Evolutionary conservation across 192 early-diverging fungal species (phyloP), one percentile per base, ranked within the genome.

Genomic region (Phlyctochytrium arcticum): DNA sequence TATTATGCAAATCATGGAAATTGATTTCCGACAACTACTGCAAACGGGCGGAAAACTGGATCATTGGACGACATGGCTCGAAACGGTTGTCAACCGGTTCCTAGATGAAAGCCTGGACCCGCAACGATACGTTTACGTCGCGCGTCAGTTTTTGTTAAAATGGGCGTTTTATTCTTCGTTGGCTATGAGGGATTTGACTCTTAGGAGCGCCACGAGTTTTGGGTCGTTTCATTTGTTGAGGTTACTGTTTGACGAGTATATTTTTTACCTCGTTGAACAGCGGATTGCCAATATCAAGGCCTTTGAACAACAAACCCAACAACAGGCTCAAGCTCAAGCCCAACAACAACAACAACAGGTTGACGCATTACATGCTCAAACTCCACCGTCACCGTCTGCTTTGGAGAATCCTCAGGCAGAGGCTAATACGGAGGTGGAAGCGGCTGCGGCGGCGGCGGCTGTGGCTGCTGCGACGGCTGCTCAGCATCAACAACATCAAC

Each of bases 181-280:
- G 10, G 59, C 73, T 15, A 68, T 77, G 54, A 69, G 70, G 3
- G 73, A 82, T 48, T 58, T 80, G 30, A 67, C 65, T 23, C 39
- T 79, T 21, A 54, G 70, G 57, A 60, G 62, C 31, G 69, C 67
- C 15, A 53, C 36, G 17, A 79, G 69, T 48, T 58, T 81, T 29
- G 80, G 61, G n/a, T 54, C 54, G 2, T 73, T 82, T 46, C 67
- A 75, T 51, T 60, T 65, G 24, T 31, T 82, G 31, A 53, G 62
- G 9, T 27, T 82, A 23, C 74, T 82, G 60, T 62, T 82, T 42
- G 75, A 82, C 63, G 80, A 82, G 36, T 77, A 75, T 54, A 44
- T 79, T 8, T 63, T 82, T 31, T 77, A 77, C 12, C 36, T 75
- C 6, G 73, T 80, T 8, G 80, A 82, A 67, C 73, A 80, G 36